Percentiles rank a stretch among this genome's conserved stretches.
phyloP scores from a whole-genome alignment of 2,329 filamentous ascomycete genomes.

The Nakataea oryzae region DNA sequence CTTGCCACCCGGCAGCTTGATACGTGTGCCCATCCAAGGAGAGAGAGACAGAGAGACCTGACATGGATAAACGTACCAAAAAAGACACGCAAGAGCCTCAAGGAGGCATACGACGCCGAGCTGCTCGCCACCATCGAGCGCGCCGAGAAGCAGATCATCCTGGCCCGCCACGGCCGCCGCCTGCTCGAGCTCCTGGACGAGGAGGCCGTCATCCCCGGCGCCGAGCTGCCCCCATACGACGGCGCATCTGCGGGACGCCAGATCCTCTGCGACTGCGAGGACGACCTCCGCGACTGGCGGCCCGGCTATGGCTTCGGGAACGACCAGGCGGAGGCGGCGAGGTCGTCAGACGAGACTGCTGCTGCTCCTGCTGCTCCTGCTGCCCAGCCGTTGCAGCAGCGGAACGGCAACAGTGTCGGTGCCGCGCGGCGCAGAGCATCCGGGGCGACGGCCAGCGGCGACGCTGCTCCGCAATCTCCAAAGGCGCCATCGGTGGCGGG shows the following conservation, averaged over 20 bases:
- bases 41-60: too few relatives aligned
- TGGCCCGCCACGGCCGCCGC: slow-evolving; percentile 81
- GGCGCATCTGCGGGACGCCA: slow-evolving; percentile 61
- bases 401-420: neutral
- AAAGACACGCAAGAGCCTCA: slow-evolving; percentile 89
- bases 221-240: slow-evolving; percentile 59
- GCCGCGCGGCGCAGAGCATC: neutral
- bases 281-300: slow-evolving; percentile 71
- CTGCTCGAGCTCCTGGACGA: slow-evolving; percentile 83
- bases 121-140: slow-evolving; percentile 88
- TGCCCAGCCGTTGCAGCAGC: neutral
- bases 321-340: slow-evolving; percentile 17
- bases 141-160: slow-evolving; percentile 90
- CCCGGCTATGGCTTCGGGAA: slow-evolving; percentile 20
- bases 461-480: neutral
- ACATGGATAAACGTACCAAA: neutral
- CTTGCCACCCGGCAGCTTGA: neutral
- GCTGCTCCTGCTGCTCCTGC: neutral
- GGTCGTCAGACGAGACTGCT: neutral
- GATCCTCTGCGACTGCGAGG: slow-evolving; percentile 85
- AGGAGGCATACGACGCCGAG: slow-evolving; percentile 84
- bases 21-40: too few relatives aligned
- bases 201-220: slow-evolving; percentile 78
- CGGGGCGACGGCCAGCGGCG: neutral
- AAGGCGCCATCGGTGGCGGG: neutral